phyloP scores from a whole-genome alignment of 495 filamentous ascomycete species.

The Astrothelium macrocarpum region DNA sequence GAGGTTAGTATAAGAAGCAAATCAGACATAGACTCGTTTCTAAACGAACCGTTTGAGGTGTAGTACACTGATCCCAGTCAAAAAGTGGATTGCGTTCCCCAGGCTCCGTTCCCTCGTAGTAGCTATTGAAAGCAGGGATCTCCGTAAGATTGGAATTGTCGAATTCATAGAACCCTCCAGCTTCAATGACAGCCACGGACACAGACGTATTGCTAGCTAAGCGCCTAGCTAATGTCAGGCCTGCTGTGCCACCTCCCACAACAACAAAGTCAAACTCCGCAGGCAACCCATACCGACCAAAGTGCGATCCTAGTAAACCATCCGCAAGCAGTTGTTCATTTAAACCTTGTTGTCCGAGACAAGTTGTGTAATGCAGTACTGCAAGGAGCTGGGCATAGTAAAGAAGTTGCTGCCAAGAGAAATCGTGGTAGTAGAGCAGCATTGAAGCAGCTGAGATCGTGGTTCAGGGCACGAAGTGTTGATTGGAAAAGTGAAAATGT shows the following conservation, averaged over 20 bases:
- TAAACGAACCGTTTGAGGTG: slow-evolving; percentile 10
- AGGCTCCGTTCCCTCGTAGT: background rate
- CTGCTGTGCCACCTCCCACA: slow-evolving; percentile 19
- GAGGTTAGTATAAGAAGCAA: slow-evolving; percentile 19
- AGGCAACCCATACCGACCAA: background rate
- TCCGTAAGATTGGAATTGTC: slow-evolving; percentile 4
- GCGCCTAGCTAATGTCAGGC: slow-evolving; percentile 1
- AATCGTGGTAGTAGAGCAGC: no score
- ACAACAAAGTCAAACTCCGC: slow-evolving; percentile 18
- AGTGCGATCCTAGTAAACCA: slow-evolving; percentile 15
- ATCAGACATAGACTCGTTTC: slow-evolving; percentile 11
- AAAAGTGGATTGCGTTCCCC: slow-evolving; percentile 15
- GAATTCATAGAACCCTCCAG: slow-evolving; percentile 10
- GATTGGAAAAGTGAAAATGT: no score
- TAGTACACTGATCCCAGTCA: slow-evolving; percentile 19
- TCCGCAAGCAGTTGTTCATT: no score
- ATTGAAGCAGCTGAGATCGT: no score
- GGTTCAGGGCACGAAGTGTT: no score
- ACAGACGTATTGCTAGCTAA: background rate
- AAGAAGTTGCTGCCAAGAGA: no score
- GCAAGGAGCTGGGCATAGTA: no score
- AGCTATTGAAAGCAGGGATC: background rate
- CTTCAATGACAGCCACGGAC: slow-evolving; percentile 10
- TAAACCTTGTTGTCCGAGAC: no score
- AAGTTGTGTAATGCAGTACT: no score